Evolutionary conservation across 1,139 yeast species (phyloP), one percentile per base, ranked within the genome.

Genomic region (Zhuliangozyma blackwelliae): DNA sequence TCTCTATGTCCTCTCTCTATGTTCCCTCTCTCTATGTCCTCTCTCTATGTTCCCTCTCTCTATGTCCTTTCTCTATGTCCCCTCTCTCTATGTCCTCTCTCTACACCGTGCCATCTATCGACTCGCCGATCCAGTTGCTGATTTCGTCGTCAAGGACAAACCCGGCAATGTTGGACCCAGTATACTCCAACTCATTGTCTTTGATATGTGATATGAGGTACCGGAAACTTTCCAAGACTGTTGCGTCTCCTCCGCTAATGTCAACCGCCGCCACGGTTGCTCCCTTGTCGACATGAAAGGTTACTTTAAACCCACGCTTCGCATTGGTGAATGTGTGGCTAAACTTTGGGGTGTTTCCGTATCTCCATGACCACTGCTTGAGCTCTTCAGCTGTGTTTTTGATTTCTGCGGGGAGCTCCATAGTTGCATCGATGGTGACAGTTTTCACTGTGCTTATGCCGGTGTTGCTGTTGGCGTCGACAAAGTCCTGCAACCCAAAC

Each of bases 311-410:
- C 2, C 62, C 68, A 27, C 52, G 49, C 29, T 59, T 54, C 1
- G 56, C 48, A 38, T 65, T 58, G 1, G 43, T 45, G 27, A 79
- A 51, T 5, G 53, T 50, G 48, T 81, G 83, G 11, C 65, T 61
- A 52, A 84, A 84, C 40, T 61, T 65, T 1, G 95, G 95, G 0
- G 95, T 81, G 28, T 72, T 69, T 0, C 89, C 95, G 54, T 59
- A 85, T 28, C 63, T 70, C 94, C 95, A 87, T 1, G 70, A 64
- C 92, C 94, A 84, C 10, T 65, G 55, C 40, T 61, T 55, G 29
- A 84, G 60, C 29, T 71, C 70, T 0, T 58, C 51, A 2, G 75
- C 73, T 1, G 67, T 67, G 1, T 67, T 55, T 2, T 43, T 23
- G 0, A 85, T 65, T 31, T 74, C 76, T 2, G 47, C 45, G 0